A percentile compares a stretch with the other conserved stretches of the same genome.
phyloP scores from a whole-genome alignment of 2,329 filamentous ascomycete genomes.

The Fusarium sororula region DNA sequence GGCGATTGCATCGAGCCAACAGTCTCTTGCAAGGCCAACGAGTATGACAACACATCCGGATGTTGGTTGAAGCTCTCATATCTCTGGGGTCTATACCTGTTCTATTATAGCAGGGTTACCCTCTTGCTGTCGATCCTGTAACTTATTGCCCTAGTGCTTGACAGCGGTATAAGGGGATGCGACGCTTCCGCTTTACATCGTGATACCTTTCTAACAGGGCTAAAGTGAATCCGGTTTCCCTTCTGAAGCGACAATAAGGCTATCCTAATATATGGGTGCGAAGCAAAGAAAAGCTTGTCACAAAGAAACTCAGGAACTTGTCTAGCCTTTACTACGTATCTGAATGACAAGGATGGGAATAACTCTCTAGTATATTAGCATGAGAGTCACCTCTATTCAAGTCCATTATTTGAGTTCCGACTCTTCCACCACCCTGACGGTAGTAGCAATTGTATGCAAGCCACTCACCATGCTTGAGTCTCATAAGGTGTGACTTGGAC shows the following conservation, averaged over 20 bases:
- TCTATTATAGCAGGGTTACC: not conserved
- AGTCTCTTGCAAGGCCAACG: not conserved
- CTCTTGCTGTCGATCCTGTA: not conserved
- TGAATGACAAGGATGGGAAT: not conserved
- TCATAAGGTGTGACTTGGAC: not conserved
- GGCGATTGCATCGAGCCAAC: constrained; percentile 21
- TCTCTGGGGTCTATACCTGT: not conserved
- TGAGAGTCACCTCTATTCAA: not conserved
- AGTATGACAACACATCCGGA: constrained; percentile 19
- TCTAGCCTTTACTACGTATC: not conserved
- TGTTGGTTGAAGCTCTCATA: not conserved
- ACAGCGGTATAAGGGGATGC: not conserved
- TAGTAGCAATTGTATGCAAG: not conserved
- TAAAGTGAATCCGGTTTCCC: not conserved
- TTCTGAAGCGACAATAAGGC: not conserved
- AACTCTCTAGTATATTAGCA: not conserved
- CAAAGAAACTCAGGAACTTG: not conserved
- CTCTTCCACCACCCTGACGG: not conserved
- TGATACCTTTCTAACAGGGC: not conserved
- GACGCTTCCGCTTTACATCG: not conserved
- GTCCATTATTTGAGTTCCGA: not conserved
- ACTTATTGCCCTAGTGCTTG: not conserved
- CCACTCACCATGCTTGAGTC: not conserved
- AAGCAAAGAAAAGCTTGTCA: not conserved
- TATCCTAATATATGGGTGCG: not conserved